Base-by-base conservation (phyloP, 352 stramenopile genomes). In the Pythium myriotylum region DNA sequence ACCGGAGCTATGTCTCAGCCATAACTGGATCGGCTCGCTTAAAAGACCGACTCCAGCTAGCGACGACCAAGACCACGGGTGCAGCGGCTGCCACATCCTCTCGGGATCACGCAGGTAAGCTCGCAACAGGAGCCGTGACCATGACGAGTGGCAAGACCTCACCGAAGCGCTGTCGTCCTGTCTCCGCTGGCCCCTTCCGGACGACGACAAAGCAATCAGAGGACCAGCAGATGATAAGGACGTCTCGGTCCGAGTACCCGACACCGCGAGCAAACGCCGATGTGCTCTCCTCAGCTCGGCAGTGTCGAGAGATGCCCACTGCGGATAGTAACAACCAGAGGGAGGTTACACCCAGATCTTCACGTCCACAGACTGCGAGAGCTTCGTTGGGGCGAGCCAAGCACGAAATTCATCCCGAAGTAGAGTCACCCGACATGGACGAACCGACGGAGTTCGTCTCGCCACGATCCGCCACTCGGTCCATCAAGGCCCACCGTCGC, bases 1-100 rank as follows among this genome's bases (percentile, higher is more conserved):
- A 94, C 40, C 79, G 81, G 39, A 91, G 80, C 47, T 90, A 84
- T 45, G 71, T 90, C 9, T 74, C 81, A 33, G 81, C 81, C 9
- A 86, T 94, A 48, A 85, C 72, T 14, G 81, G 82, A 8, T 88
- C 74, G 39, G 60, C 70, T 54, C 70, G 71, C 17, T 46, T 89
- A 23, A 81, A 78, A 24, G 73, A 85, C 37, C 65, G 76, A 20
- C 65, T 87, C 9, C 59, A 68, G 40, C 39, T 58, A 9, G 22
- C 51, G 13, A 58, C 51, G 37, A 29, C 17, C 10, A 48, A 48
- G 17, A 48, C 17, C 41, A 48, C 17, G 14, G 26, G 29, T 35
- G 39, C 39, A 43, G 39, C n/a, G 13, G 39, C 39, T 43, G 39
- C 39, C 4, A 14, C n/a, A 43, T 10, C 29, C 5, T 35, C 29